Percentiles rank a stretch among this genome's conserved stretches.
phyloP scores from a whole-genome alignment of 1,284 basidiomycete genomes.

The Microbotryomycetes sp. region DNA sequence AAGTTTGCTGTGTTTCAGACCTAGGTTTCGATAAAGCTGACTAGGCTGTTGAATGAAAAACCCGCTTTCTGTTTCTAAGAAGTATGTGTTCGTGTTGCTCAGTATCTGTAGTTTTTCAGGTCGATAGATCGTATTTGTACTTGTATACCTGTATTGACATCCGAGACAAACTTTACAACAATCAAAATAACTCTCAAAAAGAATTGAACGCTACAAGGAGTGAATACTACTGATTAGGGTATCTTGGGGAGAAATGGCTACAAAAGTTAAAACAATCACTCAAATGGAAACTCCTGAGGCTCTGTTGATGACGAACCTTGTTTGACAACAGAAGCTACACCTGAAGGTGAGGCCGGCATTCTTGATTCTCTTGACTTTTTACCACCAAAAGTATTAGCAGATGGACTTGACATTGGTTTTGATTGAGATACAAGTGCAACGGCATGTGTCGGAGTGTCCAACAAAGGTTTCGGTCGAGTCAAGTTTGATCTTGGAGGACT shows the following conservation, averaged over 20 bases:
- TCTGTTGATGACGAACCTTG: neutral
- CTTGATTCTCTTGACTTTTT: neutral
- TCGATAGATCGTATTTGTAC: too few species aligned
- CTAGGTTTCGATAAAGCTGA: too few species aligned
- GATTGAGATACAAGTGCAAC: neutral
- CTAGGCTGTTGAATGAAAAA: too few species aligned
- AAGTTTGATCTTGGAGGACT: neutral
- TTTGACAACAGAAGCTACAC: neutral
- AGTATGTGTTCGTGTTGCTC: too few species aligned
- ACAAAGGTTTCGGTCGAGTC: neutral
- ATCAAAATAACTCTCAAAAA: too few species aligned
- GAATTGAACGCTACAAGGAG: too few species aligned
- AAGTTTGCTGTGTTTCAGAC: conserved; percentile 1
- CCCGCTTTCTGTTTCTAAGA: too few species aligned
- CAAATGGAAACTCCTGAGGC: neutral
- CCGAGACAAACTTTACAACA: too few species aligned
- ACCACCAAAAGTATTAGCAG: neutral
- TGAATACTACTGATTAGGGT: too few species aligned
- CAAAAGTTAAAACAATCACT: neutral
- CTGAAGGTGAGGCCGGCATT: neutral
- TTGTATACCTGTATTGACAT: too few species aligned
- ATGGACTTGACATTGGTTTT: neutral
- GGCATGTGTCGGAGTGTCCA: neutral
- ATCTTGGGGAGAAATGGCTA: too few species aligned
- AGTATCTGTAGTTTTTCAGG: too few species aligned